Percentiles rank a stretch among this genome's conserved stretches.
phyloP scores from a whole-genome alignment of 1,284 basidiomycete species.

The Ustilago lituana region DNA sequence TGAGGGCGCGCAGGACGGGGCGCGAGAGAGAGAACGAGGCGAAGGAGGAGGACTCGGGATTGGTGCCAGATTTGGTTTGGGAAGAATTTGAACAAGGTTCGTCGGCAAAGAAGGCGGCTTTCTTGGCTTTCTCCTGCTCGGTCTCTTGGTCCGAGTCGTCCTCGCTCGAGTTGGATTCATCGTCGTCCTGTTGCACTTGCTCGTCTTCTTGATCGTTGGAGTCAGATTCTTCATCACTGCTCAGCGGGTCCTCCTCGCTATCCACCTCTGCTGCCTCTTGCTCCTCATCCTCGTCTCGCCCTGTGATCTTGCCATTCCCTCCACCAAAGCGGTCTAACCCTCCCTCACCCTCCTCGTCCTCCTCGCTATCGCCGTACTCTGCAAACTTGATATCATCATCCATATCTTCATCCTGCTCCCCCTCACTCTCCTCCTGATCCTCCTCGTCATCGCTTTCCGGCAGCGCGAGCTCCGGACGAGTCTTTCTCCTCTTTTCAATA shows the following conservation, averaged over 20 bases:
- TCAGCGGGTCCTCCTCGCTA: slow-evolving; percentile 40
- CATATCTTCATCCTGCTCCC: slow-evolving; percentile 19
- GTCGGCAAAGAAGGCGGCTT: slow-evolving; percentile 63
- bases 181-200: slow-evolving; percentile 27
- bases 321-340: slow-evolving; percentile 54
- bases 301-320: slow-evolving; percentile 55
- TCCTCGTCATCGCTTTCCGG: slow-evolving; percentile 36
- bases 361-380: slow-evolving; percentile 63
- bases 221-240: slow-evolving; percentile 16
- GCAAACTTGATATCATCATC: slow-evolving; percentile 47
- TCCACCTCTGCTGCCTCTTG: slow-evolving; percentile 65
- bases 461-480: slow-evolving; percentile 19
- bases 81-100: slow-evolving; percentile 30
- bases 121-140: slow-evolving; percentile 58
- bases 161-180: slow-evolving; percentile 30
- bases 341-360: slow-evolving; percentile 74
- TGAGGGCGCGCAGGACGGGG: slow-evolving; percentile 85
- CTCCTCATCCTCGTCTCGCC: slow-evolving; percentile 55
- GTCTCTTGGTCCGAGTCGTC: slow-evolving; percentile 52
- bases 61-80: slow-evolving; percentile 7
- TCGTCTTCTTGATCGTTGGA: slow-evolving; percentile 61
- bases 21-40: slow-evolving; percentile 87
- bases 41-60: slow-evolving; percentile 72
- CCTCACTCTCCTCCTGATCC: slow-evolving; percentile 37
- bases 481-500: slow-evolving; percentile 61